phyloP scores from a whole-genome alignment of 306 rosid genomes.

The Cicer chorassanicum region DNA sequence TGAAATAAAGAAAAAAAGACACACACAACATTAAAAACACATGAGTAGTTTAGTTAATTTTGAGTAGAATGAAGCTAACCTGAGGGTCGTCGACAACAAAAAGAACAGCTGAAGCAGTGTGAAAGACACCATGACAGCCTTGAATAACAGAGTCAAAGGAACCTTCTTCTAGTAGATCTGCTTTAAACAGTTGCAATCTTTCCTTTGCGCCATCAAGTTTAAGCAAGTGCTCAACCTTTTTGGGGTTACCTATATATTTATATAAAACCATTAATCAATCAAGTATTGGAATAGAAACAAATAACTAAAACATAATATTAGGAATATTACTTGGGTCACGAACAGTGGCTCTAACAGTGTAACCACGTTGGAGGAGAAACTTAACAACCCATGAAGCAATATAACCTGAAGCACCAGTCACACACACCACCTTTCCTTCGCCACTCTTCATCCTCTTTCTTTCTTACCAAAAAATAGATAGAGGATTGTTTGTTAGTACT shows the following conservation, averaged over 20 bases:
- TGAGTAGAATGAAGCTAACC: constrained; percentile 38
- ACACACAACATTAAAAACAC: background rate
- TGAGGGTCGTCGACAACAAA: constrained; percentile 46
- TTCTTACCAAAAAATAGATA: background rate
- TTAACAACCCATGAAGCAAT: constrained; percentile 65
- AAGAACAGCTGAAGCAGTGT: constrained; percentile 58
- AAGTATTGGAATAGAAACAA: too few species aligned
- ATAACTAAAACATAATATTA: too few species aligned
- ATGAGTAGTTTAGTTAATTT: too few species aligned
- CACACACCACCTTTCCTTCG: constrained; percentile 50
- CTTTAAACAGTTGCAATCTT: constrained; percentile 55
- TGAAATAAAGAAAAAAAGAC: constrained; percentile 36
- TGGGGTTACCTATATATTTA: constrained; percentile 41
- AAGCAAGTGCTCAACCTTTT: constrained; percentile 54
- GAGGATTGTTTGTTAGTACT: too few species aligned
- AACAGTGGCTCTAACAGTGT: constrained; percentile 58
- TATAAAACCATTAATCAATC: too few species aligned
- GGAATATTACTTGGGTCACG: constrained; percentile 49
- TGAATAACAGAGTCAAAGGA: constrained; percentile 56
- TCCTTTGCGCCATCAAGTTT: constrained; percentile 64
- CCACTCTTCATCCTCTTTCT: background rate
- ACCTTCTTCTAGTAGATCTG: constrained; percentile 60
- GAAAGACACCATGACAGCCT: constrained; percentile 63
- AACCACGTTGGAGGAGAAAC: constrained; percentile 56
- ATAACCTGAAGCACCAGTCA: constrained; percentile 63